Base-by-base conservation (phyloP, 768 basidiomycete genomes). In the Amanita inopinata region DNA sequence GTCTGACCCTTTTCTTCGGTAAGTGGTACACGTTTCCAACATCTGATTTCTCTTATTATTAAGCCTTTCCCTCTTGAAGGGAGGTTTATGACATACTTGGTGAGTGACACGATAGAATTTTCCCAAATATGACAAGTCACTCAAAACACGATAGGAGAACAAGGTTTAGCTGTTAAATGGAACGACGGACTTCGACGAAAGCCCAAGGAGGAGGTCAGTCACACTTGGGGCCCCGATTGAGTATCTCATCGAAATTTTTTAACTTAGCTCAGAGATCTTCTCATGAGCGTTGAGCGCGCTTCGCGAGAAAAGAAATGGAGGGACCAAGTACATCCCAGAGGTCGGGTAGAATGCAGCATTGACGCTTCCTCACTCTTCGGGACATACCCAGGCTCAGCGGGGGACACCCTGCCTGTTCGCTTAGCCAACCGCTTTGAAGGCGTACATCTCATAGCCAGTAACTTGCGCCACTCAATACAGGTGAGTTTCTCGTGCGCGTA, bases 11-110 rank as follows among this genome's bases (percentile, higher is more conserved):
- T 76, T 82, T 55, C 64, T 76, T 49, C 72, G 80, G 80, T 82
- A 60, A 51, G 31, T 47, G 25, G 30, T 2, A 37, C 42, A 17
- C 33, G 12, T 20, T 14, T 50, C 42, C 20, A 18, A 31, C 33
- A 43, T 15, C 2, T 34, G 34, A 20, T 14, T 7, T 36, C 12
- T 28, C 44, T 52, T n/a, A 50, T 8, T 11, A 25, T 40, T n/a
- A n/a, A 40, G 18, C 22, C 23, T 14, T n/a, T n/a, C n/a, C n/a
- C n/a, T 41, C 22, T 35, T 31, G 15, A 49, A 80, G 86, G 15
- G 78, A 77, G 38, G 76, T 88, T 4, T 89, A 91, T 59, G 85
- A 90, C 55, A 59, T 70, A 23, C 66, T 87, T 53, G 88, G 86
- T 69, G 56, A 60, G 61, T 27, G n/a, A 18, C 14, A n/a, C 14